Evolutionary conservation across 495 filamentous ascomycete genomes (phyloP), one percentile per base, ranked within the genome.

Genomic region (Lentithecium fluviatile): DNA sequence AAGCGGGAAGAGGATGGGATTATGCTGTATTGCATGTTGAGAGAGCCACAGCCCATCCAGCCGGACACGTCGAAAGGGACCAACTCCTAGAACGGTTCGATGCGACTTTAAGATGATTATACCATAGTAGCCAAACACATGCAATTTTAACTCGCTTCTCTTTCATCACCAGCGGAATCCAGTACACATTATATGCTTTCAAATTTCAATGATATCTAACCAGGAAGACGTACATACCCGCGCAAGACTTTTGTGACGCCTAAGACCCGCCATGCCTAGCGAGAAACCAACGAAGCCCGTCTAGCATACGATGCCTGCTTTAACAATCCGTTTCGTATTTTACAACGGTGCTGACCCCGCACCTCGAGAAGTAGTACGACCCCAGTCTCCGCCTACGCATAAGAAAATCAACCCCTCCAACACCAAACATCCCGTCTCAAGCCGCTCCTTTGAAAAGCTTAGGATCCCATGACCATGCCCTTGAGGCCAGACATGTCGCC

Each of bases 401-500:
- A 29, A 21, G 19, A 15, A 49, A 20, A 15, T 29, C 13, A 34
- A 20, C 21, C 24, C 5, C 23, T 51, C 11, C 48, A 11, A 17
- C 34, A 10, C 29, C 49, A 19, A 52, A 52, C n/a, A 15, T 29
- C 49, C 20, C n/a, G 4, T 36, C n/a, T 36, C 29, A 52, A 36
- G 49, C 49, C 34, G 1, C 6, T 21, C 40, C 4, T 21, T 15
- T 21, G n/a, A 45, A 45, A n/a, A 45, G 46, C 24, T 49, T 26
- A 25, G 12, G 17, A 37, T 36, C 72, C 70, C 68, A 75, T 69
- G 21, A 94, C 85, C 81, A 92, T 90, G 24, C 91, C 92, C 79
- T 94, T 95, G 76, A 96, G 85, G 59, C 91, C 91, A 46, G 84
- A 82, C 70, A 96, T 87, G 72, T 97, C 95, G 60, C 94, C 94